These are phyloP conservation scores for Leonotis leonurus DNA, from an alignment of 257 asterid species.

Conservation along the genomic window DNA sequence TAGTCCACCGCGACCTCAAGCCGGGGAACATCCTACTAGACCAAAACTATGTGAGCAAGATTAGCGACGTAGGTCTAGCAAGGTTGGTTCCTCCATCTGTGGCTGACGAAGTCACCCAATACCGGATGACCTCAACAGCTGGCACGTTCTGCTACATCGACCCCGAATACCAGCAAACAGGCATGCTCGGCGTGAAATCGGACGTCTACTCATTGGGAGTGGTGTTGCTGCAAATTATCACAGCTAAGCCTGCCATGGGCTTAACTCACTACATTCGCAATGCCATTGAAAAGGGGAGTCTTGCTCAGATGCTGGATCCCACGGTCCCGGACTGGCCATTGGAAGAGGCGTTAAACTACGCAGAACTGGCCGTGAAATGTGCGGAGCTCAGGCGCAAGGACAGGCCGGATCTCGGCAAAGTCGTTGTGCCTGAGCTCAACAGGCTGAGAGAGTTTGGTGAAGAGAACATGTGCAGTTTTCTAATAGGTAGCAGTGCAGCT, in stretches of 20 bases:
- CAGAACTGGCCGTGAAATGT: constrained; percentile 61
- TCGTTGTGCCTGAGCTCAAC: constrained; percentile 58
- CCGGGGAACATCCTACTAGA: constrained; percentile 77
- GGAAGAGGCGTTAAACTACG: constrained; percentile 44
- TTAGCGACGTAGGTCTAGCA: constrained; percentile 79
- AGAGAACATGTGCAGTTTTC: constrained; percentile 30
- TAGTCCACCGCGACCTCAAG: constrained; percentile 88
- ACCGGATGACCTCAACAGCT: constrained; percentile 78
- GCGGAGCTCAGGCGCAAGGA: constrained; percentile 74
- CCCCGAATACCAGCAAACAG: constrained; percentile 88
- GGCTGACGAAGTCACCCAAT: constrained; percentile 67
- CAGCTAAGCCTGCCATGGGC: constrained; percentile 76
- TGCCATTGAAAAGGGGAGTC: constrained; percentile 43
- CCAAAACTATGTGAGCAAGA: constrained; percentile 76
- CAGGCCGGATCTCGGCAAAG: constrained; percentile 70
- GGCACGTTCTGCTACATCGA: constrained; percentile 89
- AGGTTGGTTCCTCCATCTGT: constrained; percentile 67
- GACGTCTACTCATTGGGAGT: constrained; percentile 77
- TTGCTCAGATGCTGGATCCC: constrained; percentile 57
- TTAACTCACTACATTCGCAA: constrained; percentile 38
- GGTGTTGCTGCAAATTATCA: constrained; percentile 55
- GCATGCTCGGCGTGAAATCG: constrained; percentile 85
- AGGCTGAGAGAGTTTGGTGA: constrained; percentile 51
- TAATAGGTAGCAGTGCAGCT: constrained; percentile 21
- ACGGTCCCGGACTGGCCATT: constrained; percentile 67